Conservation (phyloP, 2,329 filamentous ascomycete genomes). For the Zymoseptoria ardabiliae region DNA sequence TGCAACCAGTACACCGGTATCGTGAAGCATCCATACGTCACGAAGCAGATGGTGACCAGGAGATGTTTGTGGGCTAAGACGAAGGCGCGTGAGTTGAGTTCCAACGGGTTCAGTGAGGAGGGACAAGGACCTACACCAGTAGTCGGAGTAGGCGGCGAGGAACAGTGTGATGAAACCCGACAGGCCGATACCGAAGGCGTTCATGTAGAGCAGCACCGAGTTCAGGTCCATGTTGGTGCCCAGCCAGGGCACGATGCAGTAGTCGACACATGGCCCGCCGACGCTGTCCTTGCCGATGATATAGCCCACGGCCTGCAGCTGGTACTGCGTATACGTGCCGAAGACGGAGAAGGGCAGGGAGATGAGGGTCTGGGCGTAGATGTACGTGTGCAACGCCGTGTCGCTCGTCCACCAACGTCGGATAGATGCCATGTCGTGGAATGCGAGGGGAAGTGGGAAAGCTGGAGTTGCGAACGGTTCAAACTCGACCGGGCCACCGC, state of each 20-base stretch:
- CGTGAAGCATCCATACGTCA: constrained; percentile 4
- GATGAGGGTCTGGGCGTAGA: constrained; percentile 6
- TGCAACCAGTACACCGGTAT: constrained; percentile 10
- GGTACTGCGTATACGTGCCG: constrained; percentile 6
- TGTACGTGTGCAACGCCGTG: constrained; percentile 9
- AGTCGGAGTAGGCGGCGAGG: constrained; percentile 9
- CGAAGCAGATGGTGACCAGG: constrained; percentile 4
- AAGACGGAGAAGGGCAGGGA: constrained; percentile 10
- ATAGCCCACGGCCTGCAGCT: constrained; percentile 6
- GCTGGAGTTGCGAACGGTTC: no score
- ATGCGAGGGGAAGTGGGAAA: no score
- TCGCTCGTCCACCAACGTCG: constrained; percentile 6
- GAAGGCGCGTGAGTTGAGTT: no score
- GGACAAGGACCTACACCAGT: constrained; percentile 5
- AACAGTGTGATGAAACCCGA: constrained; percentile 6
- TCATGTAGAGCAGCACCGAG: constrained; percentile 8
- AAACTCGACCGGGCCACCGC: no score
- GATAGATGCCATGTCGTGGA: no score
- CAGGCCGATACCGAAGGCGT: constrained; percentile 6
- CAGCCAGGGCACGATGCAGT: constrained; percentile 8
- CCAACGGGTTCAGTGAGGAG: no score
- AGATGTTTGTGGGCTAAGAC: constrained; percentile 6
- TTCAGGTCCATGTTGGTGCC: constrained; percentile 8
- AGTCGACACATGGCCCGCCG: constrained; percentile 4
- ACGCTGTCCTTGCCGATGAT: constrained; percentile 3